Base-by-base conservation (phyloP, 2,329 filamentous ascomycete genomes). In the Colletotrichum scovillei region DNA sequence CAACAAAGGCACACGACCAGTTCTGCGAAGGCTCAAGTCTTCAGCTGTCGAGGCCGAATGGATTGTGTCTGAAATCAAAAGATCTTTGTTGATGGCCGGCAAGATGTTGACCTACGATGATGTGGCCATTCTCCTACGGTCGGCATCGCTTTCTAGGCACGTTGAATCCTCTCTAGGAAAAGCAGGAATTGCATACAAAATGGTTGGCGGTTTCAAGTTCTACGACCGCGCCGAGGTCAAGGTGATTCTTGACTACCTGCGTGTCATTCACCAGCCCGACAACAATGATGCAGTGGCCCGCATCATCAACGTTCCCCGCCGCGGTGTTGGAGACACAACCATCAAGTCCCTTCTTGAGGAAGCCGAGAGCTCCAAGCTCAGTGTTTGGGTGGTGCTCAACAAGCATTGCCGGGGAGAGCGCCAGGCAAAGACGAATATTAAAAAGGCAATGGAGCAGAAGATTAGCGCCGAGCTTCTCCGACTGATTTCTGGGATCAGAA, bases 151-250 rank as follows among this genome's bases (percentile, higher is more conserved):
- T 8, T 98, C 96, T 0, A 88, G 95, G 26, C 91, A 94, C n/a
- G 93, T 98, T 52, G 96, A 99, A 83, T 89, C 92, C 26, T 92
- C 93, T 3, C 86, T 98, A 53, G 94, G 93, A 16, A 94, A 93
- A 78, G 90, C 91, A 12, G 95, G 95, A 1, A 91, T 98, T 53
- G 89, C 95, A 0, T 99, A 98, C 82, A 92, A 92, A 63, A 98
- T 98, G 95, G 92, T 98, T 64, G 96, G 90, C 49, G 96, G 97
- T 2, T 90, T 91, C 75, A 93, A 94, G 72, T 99, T 99, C 81
- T 98, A 97, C 78, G 97, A 99, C 77, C 91, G 97, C 64, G 89
- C 91, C 3, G 96, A 99, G 80, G 93, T 98, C 79, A 97, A 97
- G 81, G 88, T 95, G 7, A 81, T 98, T 0, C 83, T 98, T 4